phyloP scores from a whole-genome alignment of 306 rosid genomes.

The Trichosanthes truncata region DNA sequence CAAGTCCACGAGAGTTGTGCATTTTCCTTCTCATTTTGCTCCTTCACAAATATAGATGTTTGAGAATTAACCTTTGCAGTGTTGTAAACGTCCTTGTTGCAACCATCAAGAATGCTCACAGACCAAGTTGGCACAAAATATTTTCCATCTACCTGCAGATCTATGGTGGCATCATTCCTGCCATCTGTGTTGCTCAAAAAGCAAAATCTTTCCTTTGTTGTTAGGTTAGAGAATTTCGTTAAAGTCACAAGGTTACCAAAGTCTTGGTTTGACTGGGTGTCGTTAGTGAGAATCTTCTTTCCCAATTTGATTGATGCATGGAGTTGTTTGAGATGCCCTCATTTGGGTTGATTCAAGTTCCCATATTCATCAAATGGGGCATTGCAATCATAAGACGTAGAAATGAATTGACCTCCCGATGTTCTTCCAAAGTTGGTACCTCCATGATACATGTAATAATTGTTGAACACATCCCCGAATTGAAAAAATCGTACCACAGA shows the following conservation, averaged over 20 bases:
- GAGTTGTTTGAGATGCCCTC: conserved; percentile 18
- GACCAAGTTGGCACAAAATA: too few relatives aligned
- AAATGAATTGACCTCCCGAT: neutral
- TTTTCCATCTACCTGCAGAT: conserved; percentile 19
- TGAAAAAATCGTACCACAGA: neutral
- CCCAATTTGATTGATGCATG: conserved; percentile 28
- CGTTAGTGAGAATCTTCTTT: conserved; percentile 30
- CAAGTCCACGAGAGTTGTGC: conserved; percentile 29
- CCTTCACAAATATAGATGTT: conserved; percentile 32
- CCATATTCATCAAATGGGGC: neutral
- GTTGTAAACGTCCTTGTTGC: conserved; percentile 30
- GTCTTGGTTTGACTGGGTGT: conserved; percentile 12
- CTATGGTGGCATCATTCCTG: conserved; percentile 28
- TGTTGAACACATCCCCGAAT: neutral
- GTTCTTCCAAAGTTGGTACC: neutral
- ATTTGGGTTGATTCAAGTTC: conserved; percentile 32
- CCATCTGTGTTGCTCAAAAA: conserved; percentile 32
- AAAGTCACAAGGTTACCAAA: conserved; percentile 26
- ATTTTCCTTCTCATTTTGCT: conserved; percentile 17
- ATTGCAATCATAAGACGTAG: neutral
- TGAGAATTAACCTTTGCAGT: conserved; percentile 50
- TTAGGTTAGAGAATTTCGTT: neutral
- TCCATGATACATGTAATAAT: neutral
- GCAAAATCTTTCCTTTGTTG: conserved; percentile 26
- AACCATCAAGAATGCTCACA: conserved; percentile 37